phyloP scores from a whole-genome alignment of 768 basidiomycete genomes.

The Dendrothele bispora region DNA sequence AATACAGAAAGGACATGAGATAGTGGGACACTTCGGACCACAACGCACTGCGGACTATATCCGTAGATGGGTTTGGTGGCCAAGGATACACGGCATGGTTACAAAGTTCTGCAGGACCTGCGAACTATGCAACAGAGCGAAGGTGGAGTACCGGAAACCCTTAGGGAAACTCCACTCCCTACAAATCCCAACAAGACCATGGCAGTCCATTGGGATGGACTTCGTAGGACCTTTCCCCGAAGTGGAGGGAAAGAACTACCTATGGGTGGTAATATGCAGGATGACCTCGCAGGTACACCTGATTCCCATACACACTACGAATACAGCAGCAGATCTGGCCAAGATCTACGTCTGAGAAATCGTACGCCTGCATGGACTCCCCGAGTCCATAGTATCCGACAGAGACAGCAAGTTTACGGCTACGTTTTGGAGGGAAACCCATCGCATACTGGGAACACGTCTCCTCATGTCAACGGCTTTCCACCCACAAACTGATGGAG shows the following conservation, averaged over 20 bases:
- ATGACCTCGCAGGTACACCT: constrained; percentile 18
- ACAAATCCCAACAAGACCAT: constrained; percentile 16
- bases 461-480: constrained; percentile 23
- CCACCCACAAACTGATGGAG: constrained; percentile 32
- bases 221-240: constrained; percentile 25
- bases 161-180: background rate
- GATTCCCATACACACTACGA: constrained; percentile 9
- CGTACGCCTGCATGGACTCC: constrained; percentile 18
- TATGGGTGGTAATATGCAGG: constrained; percentile 19
- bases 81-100: background rate
- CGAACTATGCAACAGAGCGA: background rate
- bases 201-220: constrained; percentile 22
- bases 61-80: constrained; percentile 8
- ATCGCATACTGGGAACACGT: constrained; percentile 15
- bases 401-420: constrained; percentile 27
- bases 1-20: background rate
- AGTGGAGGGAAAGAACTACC: constrained; percentile 14
- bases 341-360: constrained; percentile 11
- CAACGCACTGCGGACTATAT: constrained; percentile 4
- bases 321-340: constrained; percentile 8
- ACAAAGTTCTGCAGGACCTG: constrained; percentile 5
- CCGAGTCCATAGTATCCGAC: constrained; percentile 20
- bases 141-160: background rate
- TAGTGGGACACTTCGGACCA: constrained; percentile 3
- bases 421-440: constrained; percentile 23